Evolutionary conservation across 306 rosid species (phyloP).

Genomic region (Lupinus albus): DNA sequence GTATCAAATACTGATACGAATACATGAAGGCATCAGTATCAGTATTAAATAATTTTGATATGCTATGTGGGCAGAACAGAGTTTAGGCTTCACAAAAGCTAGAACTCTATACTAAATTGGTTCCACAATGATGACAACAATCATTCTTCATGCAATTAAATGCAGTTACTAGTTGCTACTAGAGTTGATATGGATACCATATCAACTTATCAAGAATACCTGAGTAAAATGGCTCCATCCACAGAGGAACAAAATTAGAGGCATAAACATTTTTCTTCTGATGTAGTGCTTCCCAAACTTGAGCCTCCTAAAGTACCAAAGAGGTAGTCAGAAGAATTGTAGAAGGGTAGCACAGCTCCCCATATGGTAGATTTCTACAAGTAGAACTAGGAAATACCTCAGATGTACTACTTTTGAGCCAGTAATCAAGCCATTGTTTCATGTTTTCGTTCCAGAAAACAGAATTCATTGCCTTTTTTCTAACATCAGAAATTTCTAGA

Average conservation of each 20-base stretch:
- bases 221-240: conserved; percentile 79
- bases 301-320: conserved; percentile 54
- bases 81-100: neutral
- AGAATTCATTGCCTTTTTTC: conserved; percentile 66
- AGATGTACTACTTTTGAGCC: conserved; percentile 53
- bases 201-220: conserved; percentile 46
- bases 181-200: conserved; percentile 19
- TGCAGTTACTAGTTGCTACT: neutral
- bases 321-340: conserved; percentile 31
- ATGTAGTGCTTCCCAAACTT: conserved; percentile 59
- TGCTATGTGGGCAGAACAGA: neutral
- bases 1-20: no score
- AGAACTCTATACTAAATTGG: conserved; percentile 10
- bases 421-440: conserved; percentile 90
- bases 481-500: conserved; percentile 53
- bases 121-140: conserved; percentile 11
- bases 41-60: no score
- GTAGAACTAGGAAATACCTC: conserved; percentile 44
- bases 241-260: conserved; percentile 86
- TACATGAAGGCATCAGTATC: no score
- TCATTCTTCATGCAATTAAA: neutral
- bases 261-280: conserved; percentile 74
- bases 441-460: conserved; percentile 73
- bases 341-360: conserved; percentile 17
- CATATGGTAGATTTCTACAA: conserved; percentile 14